Base-by-base conservation (phyloP, 2,329 filamentous ascomycete species). In the Waltergamsia citrina region DNA sequence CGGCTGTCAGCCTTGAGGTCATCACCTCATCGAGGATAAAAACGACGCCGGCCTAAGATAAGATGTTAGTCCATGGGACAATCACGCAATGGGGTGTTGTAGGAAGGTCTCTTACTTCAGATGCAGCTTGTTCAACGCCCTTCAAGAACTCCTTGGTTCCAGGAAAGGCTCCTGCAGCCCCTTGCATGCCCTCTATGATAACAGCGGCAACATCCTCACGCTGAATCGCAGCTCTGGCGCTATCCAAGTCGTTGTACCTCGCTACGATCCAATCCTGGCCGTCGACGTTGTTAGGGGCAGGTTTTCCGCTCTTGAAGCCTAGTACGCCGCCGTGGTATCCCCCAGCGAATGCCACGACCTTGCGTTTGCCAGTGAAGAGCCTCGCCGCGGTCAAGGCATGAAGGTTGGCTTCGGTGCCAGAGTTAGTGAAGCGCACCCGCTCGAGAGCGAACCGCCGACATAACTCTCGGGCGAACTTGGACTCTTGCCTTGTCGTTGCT, bases 21-120 rank as follows among this genome's bases (percentile, higher is more conserved):
- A 82, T 79, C 6, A 85, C 79, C 53, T 85, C 81, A 48, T 85
- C 81, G 11, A 82, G 57, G 23, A 85, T 74, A 41, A 85, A 67
- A 1, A 85, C 38, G 0, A 71, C 71, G 2, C 68, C 69, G 0
- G 60, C 52, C 46, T 65, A 41, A 18, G 18, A 12, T 14, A 11
- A 15, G 6, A 24, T 18, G 12, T 25, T 12, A 24, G 30, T n/a
- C 9, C 12, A 17, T 5, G 16, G 14, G 7, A 8, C 8, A 28
- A 16, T 7, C 7, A 16, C 6, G 15, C n/a, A 14, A 21, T 12
- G 23, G 12, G 10, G 7, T 9, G 17, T 7, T 9, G 7, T 5
- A 8, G 8, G 26, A 7, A n/a, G n/a, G 14, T 12, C 7, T 36
- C 42, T 41, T 28, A 49, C 50, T 34, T 59, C 54, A 20, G 52